These are phyloP conservation scores for Rhytidhysteron rufulum DNA, from an alignment of 2,329 filamentous ascomycete species.

Conservation along the genomic window DNA sequence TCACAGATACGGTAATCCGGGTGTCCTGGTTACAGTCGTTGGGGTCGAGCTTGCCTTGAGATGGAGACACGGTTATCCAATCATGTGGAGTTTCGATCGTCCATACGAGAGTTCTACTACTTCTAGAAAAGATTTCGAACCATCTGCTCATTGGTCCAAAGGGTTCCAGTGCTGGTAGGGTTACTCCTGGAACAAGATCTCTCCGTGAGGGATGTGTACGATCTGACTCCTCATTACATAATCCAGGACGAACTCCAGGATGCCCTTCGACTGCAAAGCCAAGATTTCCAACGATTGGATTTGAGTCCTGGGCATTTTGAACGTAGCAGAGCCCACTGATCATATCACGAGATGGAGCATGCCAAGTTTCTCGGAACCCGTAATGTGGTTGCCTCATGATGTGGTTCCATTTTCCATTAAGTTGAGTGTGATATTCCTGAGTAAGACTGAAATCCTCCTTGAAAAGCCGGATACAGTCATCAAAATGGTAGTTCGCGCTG, in stretches of 20 bases:
- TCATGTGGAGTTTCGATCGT: constrained; percentile 12
- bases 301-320: constrained; percentile 21
- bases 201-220: background rate
- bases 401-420: constrained; percentile 56
- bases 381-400: constrained; percentile 51
- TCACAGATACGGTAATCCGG: too few species aligned
- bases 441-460: constrained; percentile 13
- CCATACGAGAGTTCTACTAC: constrained; percentile 14
- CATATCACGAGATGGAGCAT: constrained; percentile 64
- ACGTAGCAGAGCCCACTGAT: constrained; percentile 57
- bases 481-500: constrained; percentile 11
- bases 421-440: constrained; percentile 10
- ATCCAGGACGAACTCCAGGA: constrained; percentile 7
- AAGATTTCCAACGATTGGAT: constrained; percentile 14
- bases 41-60: too few species aligned
- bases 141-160: constrained; percentile 9
- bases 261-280: constrained; percentile 17
- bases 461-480: constrained; percentile 10
- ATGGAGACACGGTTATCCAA: too few species aligned
- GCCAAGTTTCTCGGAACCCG: constrained; percentile 42
- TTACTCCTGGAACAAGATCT: background rate
- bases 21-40: too few species aligned
- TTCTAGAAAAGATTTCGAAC: constrained; percentile 15
- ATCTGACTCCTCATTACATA: background rate
- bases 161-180: constrained; percentile 3